Base-by-base conservation (phyloP, 257 asterid genomes). In the Nemophila menziesii region DNA sequence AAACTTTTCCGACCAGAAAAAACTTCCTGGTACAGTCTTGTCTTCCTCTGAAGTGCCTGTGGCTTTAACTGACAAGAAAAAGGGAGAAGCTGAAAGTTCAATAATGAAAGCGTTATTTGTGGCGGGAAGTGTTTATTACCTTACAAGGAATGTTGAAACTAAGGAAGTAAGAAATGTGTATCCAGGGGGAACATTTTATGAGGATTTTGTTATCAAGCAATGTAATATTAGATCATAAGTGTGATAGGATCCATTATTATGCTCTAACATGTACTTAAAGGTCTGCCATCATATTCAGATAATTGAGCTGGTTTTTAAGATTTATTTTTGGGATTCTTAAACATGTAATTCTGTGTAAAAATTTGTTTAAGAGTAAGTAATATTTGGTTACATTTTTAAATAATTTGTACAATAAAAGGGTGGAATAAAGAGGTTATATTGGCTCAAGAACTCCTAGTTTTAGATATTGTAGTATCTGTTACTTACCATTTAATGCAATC, bases 211-310 rank as follows among this genome's bases (percentile, higher is more conserved):
- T 81, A 27, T 84, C 98, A 1, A 62, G 82, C 75, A 85, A 84
- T 69, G 48, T 90, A 24, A 71, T 90, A 47, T 70, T 87, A 0
- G 92, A 81, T 69, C 98, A 90, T 63, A 85, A 73, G 64, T 90
- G 96, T 56, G 98, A 84, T 24, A 69, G 77, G n/a, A n/a, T n/a
- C 64, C 96, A 84, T 62, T 64, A 68, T 29, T 79, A 78, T 53
- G 98, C 96, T 44, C 62, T 90, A 22, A 72, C 93, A 90, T 65
- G 93, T 84, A 16, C 75, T 89, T 23, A 89, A 89, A 78, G 95
- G 95, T 39, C 54, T 87, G 71, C 95, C 92, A 20, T 46, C 51
- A 27, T 51, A 80, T 27, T 39, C 8, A 9, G 71, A 71, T 44
- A 68, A 75, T 13, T 42, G 55, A 51, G 53, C n/a, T n/a, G n/a